These are phyloP conservation scores for Raffaelea albimanens DNA, from an alignment of 2,329 filamentous ascomycete species.

Conservation along the genomic window DNA sequence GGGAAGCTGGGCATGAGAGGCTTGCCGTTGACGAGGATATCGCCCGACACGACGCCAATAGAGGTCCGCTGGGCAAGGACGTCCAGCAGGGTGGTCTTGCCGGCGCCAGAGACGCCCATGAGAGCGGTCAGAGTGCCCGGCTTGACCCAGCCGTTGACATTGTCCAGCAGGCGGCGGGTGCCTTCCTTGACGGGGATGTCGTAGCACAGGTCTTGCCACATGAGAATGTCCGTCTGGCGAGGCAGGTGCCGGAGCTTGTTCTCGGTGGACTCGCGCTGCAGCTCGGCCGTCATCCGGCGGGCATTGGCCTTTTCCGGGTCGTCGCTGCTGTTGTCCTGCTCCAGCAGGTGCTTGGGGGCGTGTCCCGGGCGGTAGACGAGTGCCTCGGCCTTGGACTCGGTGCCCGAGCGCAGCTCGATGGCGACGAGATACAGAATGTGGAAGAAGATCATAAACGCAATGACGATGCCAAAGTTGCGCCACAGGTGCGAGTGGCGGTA, in stretches of 20 bases:
- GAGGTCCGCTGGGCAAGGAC: conserved; percentile 72
- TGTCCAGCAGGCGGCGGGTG: conserved; percentile 62
- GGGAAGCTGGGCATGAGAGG: conserved; percentile 68
- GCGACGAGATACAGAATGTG: conserved; percentile 48
- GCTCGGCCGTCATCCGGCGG: background rate
- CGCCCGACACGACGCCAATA: conserved; percentile 64
- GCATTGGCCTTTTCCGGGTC: background rate
- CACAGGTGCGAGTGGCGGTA: conserved; percentile 53
- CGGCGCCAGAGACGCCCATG: conserved; percentile 75
- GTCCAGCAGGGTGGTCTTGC: conserved; percentile 79
- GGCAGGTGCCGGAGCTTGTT: conserved; percentile 38
- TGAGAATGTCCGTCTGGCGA: conserved; percentile 61
- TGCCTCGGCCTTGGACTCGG: conserved; percentile 69
- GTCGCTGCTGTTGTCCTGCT: background rate
- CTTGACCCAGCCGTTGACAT: conserved; percentile 78
- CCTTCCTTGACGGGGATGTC: conserved; percentile 53
- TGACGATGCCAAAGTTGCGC: conserved; percentile 61
- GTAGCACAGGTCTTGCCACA: conserved; percentile 65
- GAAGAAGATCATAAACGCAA: conserved; percentile 54
- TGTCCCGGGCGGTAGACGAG: no score
- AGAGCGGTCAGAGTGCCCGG: conserved; percentile 69
- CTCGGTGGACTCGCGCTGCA: background rate
- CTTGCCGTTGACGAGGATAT: conserved; percentile 66
- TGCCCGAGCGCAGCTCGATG: conserved; percentile 53
- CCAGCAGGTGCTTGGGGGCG: background rate